phyloP scores from a whole-genome alignment of 2,329 filamentous ascomycete species.

The Hymenoscyphus fructigenus region DNA sequence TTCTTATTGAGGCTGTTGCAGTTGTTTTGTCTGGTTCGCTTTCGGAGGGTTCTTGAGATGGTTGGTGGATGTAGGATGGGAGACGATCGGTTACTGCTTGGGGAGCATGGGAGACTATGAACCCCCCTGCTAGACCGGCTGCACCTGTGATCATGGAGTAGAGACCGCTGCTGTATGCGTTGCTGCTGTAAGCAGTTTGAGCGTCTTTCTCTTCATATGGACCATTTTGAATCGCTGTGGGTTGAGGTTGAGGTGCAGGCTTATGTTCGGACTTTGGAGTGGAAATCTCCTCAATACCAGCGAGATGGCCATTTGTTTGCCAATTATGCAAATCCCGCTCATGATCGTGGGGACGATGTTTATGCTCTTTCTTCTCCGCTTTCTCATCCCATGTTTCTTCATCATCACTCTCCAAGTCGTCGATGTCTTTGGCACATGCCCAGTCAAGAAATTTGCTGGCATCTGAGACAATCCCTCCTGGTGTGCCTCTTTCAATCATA shows the following conservation, averaged over 20 bases:
- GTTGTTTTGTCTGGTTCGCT: not conserved
- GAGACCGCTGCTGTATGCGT: constrained; percentile 36
- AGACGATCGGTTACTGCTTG: constrained; percentile 33
- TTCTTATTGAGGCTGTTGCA: constrained; percentile 10
- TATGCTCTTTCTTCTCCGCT: constrained; percentile 25
- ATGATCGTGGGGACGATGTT: constrained; percentile 22
- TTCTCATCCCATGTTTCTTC: constrained; percentile 21
- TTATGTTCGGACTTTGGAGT: constrained; percentile 11
- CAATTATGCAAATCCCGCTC: constrained; percentile 36
- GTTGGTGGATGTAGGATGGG: constrained; percentile 30
- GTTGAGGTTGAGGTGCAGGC: not conserved
- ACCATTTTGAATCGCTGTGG: not conserved
- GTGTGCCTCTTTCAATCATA: constrained; percentile 70
- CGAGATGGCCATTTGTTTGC: constrained; percentile 33
- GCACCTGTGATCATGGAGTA: constrained; percentile 57
- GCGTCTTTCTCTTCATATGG: not conserved
- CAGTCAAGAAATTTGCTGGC: constrained; percentile 69
- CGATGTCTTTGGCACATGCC: constrained; percentile 50
- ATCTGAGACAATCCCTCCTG: constrained; percentile 62
- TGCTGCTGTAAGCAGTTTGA: not conserved
- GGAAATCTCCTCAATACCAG: constrained; percentile 27
- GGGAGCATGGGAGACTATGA: constrained; percentile 41
- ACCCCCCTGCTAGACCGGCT: constrained; percentile 50
- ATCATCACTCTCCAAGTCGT: constrained; percentile 31
- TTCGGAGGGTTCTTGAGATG: constrained; percentile 19